These are phyloP conservation scores for Taiozyma onychis DNA, from an alignment of 1,139 yeast species.

Conservation along the genomic window DNA sequence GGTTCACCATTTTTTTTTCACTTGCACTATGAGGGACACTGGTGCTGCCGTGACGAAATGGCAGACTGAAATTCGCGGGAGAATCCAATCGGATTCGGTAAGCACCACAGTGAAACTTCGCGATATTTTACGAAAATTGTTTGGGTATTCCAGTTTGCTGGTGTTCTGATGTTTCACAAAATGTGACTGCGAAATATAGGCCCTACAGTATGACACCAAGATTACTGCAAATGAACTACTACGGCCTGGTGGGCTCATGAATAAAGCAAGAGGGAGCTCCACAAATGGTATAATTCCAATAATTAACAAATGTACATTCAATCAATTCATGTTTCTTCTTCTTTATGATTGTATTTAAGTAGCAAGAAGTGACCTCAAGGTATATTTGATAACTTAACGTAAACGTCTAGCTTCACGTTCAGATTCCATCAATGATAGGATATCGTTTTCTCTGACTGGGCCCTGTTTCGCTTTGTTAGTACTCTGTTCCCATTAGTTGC, in stretches of 20 bases:
- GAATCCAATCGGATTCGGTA: background rate
- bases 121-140: background rate
- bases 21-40: background rate
- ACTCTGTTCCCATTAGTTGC: background rate
- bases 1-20: background rate
- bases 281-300: background rate
- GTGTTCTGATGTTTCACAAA: slow-evolving; percentile 2
- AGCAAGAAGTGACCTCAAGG: slow-evolving; percentile 6
- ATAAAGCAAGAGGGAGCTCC: background rate
- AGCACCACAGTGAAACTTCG: background rate
- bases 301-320: slow-evolving; percentile 23
- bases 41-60: background rate
- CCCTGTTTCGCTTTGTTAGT: slow-evolving; percentile 37
- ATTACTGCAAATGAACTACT: background rate
- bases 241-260: background rate
- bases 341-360: slow-evolving; percentile 9
- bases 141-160: too few species aligned
- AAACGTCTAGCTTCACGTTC: slow-evolving; percentile 92
- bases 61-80: background rate
- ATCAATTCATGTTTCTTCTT: slow-evolving; percentile 14
- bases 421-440: slow-evolving; percentile 98
- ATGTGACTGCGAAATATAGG: slow-evolving; percentile 6
- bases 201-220: background rate
- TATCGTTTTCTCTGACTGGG: slow-evolving; percentile 98
- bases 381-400: slow-evolving; percentile 33